phyloP scores from a whole-genome alignment of 2,329 filamentous ascomycete species.

The Phaeosphaeria sp. region DNA sequence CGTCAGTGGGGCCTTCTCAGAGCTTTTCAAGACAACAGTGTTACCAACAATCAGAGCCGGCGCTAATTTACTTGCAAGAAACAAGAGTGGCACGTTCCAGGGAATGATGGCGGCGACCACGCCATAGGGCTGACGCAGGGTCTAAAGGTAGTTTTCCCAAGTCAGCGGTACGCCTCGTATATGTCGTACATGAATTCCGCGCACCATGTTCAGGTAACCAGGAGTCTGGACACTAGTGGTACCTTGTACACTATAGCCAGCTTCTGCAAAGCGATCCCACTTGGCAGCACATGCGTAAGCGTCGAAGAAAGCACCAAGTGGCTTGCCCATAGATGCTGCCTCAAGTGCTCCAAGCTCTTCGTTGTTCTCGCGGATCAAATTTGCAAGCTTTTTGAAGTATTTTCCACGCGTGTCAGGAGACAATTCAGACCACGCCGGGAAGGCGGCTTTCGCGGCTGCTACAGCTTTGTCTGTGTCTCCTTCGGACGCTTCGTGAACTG shows the following conservation, averaged over 20 bases:
- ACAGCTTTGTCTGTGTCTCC: constrained; percentile 70
- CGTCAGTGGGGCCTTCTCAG: constrained; percentile 65
- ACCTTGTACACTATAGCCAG: constrained; percentile 78
- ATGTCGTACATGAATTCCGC: background rate
- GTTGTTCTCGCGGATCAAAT: constrained; percentile 79
- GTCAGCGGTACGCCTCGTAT: background rate
- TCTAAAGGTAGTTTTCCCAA: constrained; percentile 34
- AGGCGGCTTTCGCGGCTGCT: constrained; percentile 72
- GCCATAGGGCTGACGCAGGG: constrained; percentile 79
- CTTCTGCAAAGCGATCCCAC: constrained; percentile 78
- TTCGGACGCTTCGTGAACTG: constrained; percentile 42
- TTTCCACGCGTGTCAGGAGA: constrained; percentile 32
- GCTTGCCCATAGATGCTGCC: constrained; percentile 85
- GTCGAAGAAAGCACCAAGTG: constrained; percentile 77
- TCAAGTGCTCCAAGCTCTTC: constrained; percentile 82
- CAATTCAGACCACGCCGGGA: constrained; percentile 72
- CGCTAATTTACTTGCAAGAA: constrained; percentile 34
- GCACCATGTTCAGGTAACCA: constrained; percentile 58
- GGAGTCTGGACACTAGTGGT: constrained; percentile 68
- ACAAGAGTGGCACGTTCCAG: constrained; percentile 44
- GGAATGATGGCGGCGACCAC: constrained; percentile 84
- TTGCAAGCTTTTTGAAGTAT: constrained; percentile 67
- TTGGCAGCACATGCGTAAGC: constrained; percentile 80
- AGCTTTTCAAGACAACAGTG: constrained; percentile 43
- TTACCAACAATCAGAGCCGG: constrained; percentile 44